These are phyloP conservation scores for Juncus effusus DNA, from an alignment of 176 grass and related monocot genomes.

Conservation along the genomic window DNA sequence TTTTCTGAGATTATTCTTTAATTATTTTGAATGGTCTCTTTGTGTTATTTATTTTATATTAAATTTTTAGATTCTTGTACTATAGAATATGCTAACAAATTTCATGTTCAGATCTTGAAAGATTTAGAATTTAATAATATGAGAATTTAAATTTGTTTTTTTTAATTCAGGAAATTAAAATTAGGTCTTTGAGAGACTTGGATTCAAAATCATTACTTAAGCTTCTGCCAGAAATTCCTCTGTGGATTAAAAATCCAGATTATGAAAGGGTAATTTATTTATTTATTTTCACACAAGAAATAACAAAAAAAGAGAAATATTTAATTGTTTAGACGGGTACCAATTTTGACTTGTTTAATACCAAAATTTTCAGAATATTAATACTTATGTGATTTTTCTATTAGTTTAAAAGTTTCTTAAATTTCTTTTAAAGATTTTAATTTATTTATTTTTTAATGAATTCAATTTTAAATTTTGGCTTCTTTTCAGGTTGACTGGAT, in stretches of 20 bases:
- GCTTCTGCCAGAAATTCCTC: constrained; percentile 65
- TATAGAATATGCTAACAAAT: background rate
- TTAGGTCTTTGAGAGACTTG: constrained; percentile 53
- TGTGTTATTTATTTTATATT: background rate
- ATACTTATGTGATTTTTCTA: background rate
- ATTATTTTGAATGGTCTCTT: background rate
- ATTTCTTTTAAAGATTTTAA: background rate
- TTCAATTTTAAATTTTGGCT: constrained; percentile 5
- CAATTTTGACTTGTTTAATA: no score
- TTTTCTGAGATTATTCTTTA: no score
- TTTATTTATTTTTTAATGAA: background rate
- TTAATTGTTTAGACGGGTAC: background rate
- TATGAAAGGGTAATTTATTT: constrained; percentile 61
- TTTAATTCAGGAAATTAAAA: constrained; percentile 63
- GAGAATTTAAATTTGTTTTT: background rate
- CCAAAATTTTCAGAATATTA: background rate
- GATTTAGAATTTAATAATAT: constrained; percentile 1
- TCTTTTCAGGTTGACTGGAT: constrained; percentile 80
- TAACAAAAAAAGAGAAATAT: background rate
- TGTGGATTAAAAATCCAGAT: constrained; percentile 89
- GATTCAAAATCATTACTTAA: constrained; percentile 51
- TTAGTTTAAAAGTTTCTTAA: background rate
- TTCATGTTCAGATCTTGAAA: constrained; percentile 3
- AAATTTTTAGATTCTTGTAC: background rate
- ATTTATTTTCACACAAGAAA: background rate